phyloP scores from a whole-genome alignment of 2,329 filamentous ascomycete genomes.

The Septoria linicola region DNA sequence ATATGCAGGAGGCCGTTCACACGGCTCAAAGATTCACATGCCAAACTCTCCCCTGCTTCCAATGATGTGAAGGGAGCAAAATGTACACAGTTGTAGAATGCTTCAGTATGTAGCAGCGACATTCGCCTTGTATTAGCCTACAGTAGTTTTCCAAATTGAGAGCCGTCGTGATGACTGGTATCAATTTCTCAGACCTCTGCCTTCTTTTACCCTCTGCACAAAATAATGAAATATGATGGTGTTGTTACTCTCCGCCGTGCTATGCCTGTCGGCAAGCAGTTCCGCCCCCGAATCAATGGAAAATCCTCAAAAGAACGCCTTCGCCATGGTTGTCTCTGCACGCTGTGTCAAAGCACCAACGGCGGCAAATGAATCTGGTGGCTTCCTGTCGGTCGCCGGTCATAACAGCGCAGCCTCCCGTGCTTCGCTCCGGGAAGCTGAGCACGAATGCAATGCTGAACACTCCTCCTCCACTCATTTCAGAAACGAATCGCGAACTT shows the following conservation, averaged over 20 bases:
- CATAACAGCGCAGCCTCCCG: conserved; percentile 10
- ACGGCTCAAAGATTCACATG: background rate
- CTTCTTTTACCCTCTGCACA: conserved; percentile 6
- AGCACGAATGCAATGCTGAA: conserved; percentile 4
- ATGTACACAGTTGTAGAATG: background rate
- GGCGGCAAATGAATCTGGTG: conserved; percentile 11
- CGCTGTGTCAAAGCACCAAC: conserved; percentile 15
- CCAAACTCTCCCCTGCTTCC: background rate
- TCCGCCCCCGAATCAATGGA: conserved; percentile 9
- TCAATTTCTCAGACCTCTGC: conserved; percentile 4
- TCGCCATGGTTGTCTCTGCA: conserved; percentile 15
- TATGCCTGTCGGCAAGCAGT: conserved; percentile 11
- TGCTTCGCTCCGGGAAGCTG: conserved; percentile 10
- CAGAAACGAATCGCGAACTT: conserved; percentile 7
- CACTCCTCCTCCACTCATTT: background rate
- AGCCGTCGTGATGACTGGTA: conserved; percentile 15
- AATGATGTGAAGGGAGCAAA: background rate
- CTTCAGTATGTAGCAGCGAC: conserved; percentile 7
- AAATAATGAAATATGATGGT: conserved; percentile 2
- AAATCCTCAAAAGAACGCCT: conserved; percentile 19
- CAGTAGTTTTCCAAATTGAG: conserved; percentile 14
- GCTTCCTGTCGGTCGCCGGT: conserved; percentile 5
- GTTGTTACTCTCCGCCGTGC: conserved; percentile 10
- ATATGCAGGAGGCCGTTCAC: background rate
- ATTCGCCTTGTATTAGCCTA: conserved; percentile 18